Evolutionary conservation across 2,329 filamentous ascomycete genomes (phyloP).

Genomic region (Aspergillus sp.): DNA sequence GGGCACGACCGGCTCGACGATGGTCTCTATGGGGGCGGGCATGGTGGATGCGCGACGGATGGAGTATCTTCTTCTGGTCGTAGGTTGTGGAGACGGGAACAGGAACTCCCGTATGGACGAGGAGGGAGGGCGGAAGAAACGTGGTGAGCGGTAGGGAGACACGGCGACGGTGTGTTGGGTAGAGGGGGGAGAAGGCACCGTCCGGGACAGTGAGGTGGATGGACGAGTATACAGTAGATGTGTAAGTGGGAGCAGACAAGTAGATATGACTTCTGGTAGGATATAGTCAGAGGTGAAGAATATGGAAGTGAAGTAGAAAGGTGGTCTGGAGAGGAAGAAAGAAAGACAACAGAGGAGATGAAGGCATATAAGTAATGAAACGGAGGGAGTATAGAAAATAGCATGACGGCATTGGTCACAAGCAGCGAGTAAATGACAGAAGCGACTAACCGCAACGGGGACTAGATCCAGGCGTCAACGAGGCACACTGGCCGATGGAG

Average conservation of each 20-base stretch:
- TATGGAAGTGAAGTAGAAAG: too few relatives aligned
- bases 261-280: not conserved
- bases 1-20: constrained; percentile 22
- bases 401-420: not conserved
- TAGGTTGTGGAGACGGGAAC: constrained; percentile 11
- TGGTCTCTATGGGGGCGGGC: constrained; percentile 28
- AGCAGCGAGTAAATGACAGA: too few relatives aligned
- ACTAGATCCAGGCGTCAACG: not conserved
- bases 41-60: constrained; percentile 28
- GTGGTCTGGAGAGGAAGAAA: not conserved
- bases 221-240: not conserved
- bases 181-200: not conserved
- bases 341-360: not conserved
- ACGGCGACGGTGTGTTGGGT: constrained; percentile 23
- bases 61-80: constrained; percentile 15
- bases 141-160: constrained; percentile 26
- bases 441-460: too few relatives aligned
- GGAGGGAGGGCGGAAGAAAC: constrained; percentile 13
- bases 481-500: not conserved
- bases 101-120: constrained; percentile 20
- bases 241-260: not conserved
- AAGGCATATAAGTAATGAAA: not conserved
- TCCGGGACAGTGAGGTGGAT: not conserved
- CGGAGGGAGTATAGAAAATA: not conserved
- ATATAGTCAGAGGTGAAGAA: not conserved